A percentile compares a stretch with the other conserved stretches of the same genome.
phyloP scores from a whole-genome alignment of 2,329 filamentous ascomycete genomes.

The Shiraia sp. region DNA sequence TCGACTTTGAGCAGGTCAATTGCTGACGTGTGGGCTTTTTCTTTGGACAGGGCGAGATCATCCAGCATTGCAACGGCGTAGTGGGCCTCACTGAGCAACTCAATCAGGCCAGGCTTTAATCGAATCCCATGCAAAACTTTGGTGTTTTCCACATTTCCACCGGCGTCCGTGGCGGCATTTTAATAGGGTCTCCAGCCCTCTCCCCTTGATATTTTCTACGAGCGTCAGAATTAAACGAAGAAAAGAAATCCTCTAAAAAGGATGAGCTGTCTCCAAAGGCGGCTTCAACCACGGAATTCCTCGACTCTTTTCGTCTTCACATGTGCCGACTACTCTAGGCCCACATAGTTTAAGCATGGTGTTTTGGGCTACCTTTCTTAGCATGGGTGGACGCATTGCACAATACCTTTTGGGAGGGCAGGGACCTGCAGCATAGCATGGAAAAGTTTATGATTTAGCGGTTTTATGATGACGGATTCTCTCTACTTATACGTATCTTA shows the following conservation, averaged over 20 bases:
- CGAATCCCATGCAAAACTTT: conserved; percentile 16
- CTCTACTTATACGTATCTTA: conserved; percentile 1
- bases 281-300: conserved; percentile 10
- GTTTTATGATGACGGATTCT: conserved; percentile 1
- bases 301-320: conserved; percentile 3
- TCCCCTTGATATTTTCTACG: conserved; percentile 15
- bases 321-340: conserved; percentile 5
- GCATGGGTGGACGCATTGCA: conserved; percentile 29
- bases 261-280: too few relatives aligned
- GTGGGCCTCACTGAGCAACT: conserved; percentile 38
- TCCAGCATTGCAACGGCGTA: conserved; percentile 30
- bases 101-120: conserved; percentile 39
- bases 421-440: conserved; percentile 21
- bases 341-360: conserved; percentile 35
- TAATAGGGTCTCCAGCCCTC: conserved; percentile 16
- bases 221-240: conserved; percentile 18
- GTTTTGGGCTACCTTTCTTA: conserved; percentile 33
- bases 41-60: conserved; percentile 32
- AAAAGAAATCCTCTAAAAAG: too few relatives aligned
- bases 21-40: conserved; percentile 37
- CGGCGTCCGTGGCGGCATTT: conserved; percentile 27
- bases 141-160: conserved; percentile 14
- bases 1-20: conserved; percentile 43
- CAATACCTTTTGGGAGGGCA: conserved; percentile 5
- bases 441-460: conserved; percentile 23